Conservation (phyloP, 179 eudicot species). For the Patellifolia procumbens region DNA sequence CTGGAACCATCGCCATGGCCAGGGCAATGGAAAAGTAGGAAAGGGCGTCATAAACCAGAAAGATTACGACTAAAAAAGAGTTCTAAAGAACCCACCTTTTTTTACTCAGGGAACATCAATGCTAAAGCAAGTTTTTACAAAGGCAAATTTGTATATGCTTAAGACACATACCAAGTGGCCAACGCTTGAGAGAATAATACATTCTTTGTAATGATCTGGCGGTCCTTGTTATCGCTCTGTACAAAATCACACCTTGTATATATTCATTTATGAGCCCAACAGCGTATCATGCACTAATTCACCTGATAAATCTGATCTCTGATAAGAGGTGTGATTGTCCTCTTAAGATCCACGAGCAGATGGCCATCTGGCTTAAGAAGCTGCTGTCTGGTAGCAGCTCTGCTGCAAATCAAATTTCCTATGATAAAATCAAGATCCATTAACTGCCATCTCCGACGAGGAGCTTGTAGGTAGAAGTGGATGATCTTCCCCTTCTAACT, state of each 20-base stretch:
- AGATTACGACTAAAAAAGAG: slow-evolving; percentile 19
- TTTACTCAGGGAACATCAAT: slow-evolving; percentile 20
- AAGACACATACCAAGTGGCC: slow-evolving; percentile 1
- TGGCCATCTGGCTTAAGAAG: not conserved
- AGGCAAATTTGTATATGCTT: slow-evolving; percentile 20
- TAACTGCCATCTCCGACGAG: slow-evolving; percentile 70
- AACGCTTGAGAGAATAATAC: slow-evolving; percentile 13
- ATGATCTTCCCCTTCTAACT: slow-evolving; percentile 46
- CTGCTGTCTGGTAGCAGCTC: not conserved
- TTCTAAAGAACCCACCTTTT: slow-evolving; percentile 25
- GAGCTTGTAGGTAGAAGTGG: slow-evolving; percentile 47
- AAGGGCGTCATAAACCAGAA: slow-evolving; percentile 8
- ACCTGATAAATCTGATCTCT: slow-evolving; percentile 12
- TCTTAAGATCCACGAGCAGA: slow-evolving; percentile 9
- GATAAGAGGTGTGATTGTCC: slow-evolving; percentile 10
- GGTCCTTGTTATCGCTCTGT: slow-evolving; percentile 32
- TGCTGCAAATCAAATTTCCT: not conserved
- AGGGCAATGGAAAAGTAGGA: slow-evolving; percentile 1
- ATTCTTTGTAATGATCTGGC: slow-evolving; percentile 6
- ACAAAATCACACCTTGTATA: slow-evolving; percentile 27
- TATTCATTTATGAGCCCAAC: slow-evolving; percentile 20
- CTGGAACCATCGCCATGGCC: slow-evolving; percentile 1
- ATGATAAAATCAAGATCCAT: slow-evolving; percentile 53
- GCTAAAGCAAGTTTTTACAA: slow-evolving; percentile 33
- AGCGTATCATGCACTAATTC: slow-evolving; percentile 4